Evolutionary conservation across 2,329 filamentous ascomycete species (phyloP).

Genomic region (Fusarium tupiense): DNA sequence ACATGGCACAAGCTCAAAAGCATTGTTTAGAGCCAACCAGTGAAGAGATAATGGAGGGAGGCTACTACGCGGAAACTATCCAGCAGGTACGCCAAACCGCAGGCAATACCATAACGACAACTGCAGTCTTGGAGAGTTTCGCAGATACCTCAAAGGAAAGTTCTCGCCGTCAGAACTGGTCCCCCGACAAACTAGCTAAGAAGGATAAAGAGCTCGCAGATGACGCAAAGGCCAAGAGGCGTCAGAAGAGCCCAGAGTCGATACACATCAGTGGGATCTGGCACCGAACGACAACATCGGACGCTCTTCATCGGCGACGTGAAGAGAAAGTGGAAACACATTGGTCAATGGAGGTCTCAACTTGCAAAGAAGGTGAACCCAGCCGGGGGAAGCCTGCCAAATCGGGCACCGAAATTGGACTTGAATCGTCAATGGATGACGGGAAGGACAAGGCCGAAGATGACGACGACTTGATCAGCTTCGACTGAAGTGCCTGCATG

Average conservation of each 20-base stretch:
- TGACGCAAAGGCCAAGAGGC: neutral
- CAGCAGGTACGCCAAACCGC: neutral
- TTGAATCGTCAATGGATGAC: neutral
- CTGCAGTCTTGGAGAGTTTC: neutral
- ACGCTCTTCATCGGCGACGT: neutral
- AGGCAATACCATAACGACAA: neutral
- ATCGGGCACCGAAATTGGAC: too few relatives aligned
- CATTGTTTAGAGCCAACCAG: constrained; percentile 59
- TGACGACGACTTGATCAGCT: neutral
- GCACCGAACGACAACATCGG: neutral
- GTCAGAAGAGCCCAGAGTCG: neutral
- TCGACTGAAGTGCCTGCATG: neutral
- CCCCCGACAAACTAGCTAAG: constrained; percentile 22
- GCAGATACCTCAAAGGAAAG: neutral
- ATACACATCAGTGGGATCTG: neutral
- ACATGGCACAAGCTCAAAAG: neutral
- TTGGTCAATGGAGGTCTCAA: neutral
- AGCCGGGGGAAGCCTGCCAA: neutral
- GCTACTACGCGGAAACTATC: constrained; percentile 7
- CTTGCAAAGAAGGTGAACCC: neutral
- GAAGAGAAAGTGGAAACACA: neutral
- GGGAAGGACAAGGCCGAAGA: neutral
- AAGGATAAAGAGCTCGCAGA: constrained; percentile 8
- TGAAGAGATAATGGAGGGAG: constrained; percentile 53
- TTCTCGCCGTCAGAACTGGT: constrained; percentile 25